Evolutionary conservation across 306 rosid species (phyloP).

Genomic region (Quercus suber): DNA sequence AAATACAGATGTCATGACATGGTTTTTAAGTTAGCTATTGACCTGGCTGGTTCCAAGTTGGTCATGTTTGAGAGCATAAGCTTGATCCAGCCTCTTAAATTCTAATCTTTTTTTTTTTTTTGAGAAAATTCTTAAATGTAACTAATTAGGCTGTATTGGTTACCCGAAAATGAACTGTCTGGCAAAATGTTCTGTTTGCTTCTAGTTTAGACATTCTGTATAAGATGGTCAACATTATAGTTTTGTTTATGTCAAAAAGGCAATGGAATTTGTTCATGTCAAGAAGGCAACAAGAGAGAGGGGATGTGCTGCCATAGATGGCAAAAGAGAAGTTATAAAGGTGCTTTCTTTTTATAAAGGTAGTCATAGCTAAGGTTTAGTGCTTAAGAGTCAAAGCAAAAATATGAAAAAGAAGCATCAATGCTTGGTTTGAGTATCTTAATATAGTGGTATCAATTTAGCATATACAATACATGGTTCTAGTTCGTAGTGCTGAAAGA

Average conservation of each 20-base stretch:
- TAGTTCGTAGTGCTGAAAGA: neutral
- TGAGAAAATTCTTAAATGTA: neutral
- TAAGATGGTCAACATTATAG: neutral
- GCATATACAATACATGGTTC: neutral
- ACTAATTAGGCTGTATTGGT: neutral
- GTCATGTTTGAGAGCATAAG: neutral
- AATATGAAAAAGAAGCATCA: neutral
- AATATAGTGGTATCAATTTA: neutral
- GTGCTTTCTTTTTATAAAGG: neutral
- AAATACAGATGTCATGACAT: neutral
- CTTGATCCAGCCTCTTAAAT: neutral
- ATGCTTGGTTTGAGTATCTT: neutral
- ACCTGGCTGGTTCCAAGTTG: neutral
- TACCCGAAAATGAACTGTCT: neutral
- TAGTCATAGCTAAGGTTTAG: neutral
- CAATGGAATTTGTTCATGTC: neutral
- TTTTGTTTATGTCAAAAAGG: neutral
- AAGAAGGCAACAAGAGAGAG: neutral
- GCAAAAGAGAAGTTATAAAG: neutral
- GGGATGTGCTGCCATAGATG: neutral
- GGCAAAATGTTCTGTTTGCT: neutral
- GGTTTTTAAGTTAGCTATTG: neutral
- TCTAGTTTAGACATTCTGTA: neutral
- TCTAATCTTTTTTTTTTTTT: too few species aligned
- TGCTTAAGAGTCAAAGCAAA: neutral